Base-by-base conservation (phyloP, 192 early-diverging fungal genomes). In the Coemansia sp. region DNA sequence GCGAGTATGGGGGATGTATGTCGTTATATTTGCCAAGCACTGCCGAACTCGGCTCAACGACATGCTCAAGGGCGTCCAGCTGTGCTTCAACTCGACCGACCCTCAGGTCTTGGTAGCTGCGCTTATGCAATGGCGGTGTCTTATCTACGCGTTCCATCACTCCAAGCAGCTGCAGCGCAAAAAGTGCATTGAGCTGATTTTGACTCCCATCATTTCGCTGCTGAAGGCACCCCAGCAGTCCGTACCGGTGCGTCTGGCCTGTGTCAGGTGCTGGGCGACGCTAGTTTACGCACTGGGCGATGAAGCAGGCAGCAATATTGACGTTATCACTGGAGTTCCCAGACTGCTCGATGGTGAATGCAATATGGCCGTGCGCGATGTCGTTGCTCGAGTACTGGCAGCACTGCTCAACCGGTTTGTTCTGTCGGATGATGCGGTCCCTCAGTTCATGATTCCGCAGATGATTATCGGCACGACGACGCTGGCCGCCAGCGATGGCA, bases 121-220 rank as follows among this genome's bases (percentile, higher is more conserved):
- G 39, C 41, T 76, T 26, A 68, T 65, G 62, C 72, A 76, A 51
- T 76, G 72, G 72, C 65, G 72, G 30, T 76, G 72, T 57, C 32
- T 76, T 61, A 58, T 76, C 47, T 76, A 76, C 31, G 65, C 65
- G n/a, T 65, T 76, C 38, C 42, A 42, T 8, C 34, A 60, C 42
- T 51, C 59, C 8, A 47, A 43, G 25, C 65, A 54, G 27, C 31
- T 76, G 22, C 54, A 57, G n/a, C 56, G 31, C 32, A 38, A 36
- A 30, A 60, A 65, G 35, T 68, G 53, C 35, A 58, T 68, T 19
- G 40, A 58, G 37, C 60, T 68, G 10, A 51, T 68, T 19, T 42
- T 76, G 36, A 51, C 56, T 19, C 72, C 72, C 0, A 57, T 76
- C 13, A 17, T 46, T n/a, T 27, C 37, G 37, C 17, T 76, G 2